These are phyloP conservation scores for Fusarium domesticum DNA, from an alignment of 2,329 filamentous ascomycete genomes.

Conservation along the genomic window DNA sequence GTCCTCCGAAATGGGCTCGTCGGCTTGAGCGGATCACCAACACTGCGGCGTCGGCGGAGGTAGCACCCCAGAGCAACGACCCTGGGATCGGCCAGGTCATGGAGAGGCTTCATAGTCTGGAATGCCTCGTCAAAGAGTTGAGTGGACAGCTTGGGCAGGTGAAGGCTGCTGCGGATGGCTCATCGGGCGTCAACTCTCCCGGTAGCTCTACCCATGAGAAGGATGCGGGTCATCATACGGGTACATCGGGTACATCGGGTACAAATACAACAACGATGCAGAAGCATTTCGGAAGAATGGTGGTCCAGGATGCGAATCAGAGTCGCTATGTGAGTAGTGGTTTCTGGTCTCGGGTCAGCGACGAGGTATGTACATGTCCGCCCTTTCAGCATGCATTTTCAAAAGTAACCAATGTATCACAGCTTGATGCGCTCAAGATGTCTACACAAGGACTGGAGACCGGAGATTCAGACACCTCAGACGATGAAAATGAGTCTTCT, in stretches of 20 bases:
- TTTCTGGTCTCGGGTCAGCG: slow-evolving; percentile 55
- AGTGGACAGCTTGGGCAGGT: slow-evolving; percentile 44
- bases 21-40: slow-evolving; percentile 43
- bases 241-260: slow-evolving; percentile 8
- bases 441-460: slow-evolving; percentile 34
- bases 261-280: slow-evolving; percentile 27
- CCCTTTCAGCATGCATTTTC: rapidly evolving
- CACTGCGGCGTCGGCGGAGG: slow-evolving; percentile 29
- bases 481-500: slow-evolving; percentile 33
- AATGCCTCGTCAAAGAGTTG: slow-evolving; percentile 50
- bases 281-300: slow-evolving; percentile 46
- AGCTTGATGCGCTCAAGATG: slow-evolving; percentile 46
- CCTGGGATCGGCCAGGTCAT: slow-evolving; percentile 40
- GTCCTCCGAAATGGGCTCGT: slow-evolving; percentile 53
- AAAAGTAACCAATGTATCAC: background rate
- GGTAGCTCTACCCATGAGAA: slow-evolving; percentile 10
- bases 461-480: slow-evolving; percentile 34
- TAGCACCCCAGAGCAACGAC: slow-evolving; percentile 6
- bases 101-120: slow-evolving; percentile 48
- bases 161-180: slow-evolving; percentile 30
- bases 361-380: slow-evolving; percentile 45
- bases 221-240: slow-evolving; percentile 15
- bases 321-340: slow-evolving; percentile 50
- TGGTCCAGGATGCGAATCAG: slow-evolving; percentile 42
- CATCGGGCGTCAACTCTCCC: slow-evolving; percentile 31